Percentiles rank a stretch among this genome's conserved stretches.
phyloP scores from a whole-genome alignment of 306 rosid genomes.

The Sesbania bispinosa region DNA sequence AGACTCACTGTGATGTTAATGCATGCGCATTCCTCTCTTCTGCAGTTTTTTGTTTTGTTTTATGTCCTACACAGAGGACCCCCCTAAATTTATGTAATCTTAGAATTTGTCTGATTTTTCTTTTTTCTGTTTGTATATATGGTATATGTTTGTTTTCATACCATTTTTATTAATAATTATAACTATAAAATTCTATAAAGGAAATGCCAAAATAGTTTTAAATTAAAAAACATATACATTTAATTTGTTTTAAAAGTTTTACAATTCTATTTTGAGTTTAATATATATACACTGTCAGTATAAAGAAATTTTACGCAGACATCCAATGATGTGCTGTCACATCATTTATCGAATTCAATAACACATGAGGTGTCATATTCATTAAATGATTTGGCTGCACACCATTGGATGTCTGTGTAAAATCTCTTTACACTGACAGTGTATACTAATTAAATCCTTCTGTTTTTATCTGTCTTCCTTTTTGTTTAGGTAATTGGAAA shows the following conservation, averaged over 20 bases:
- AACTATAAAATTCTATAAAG: not conserved
- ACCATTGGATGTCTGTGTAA: no score
- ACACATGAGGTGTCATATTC: no score
- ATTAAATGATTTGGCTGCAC: no score
- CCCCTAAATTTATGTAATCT: not conserved
- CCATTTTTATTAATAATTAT: not conserved
- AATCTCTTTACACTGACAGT: no score
- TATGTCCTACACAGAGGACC: not conserved
- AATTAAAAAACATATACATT: not conserved
- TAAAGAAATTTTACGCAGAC: no score
- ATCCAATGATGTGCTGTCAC: no score
- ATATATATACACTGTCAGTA: not conserved
- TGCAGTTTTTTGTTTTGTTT: not conserved
- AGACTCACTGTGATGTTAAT: slow-evolving; percentile 6
- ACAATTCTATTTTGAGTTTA: not conserved
- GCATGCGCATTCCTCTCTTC: slow-evolving; percentile 26
- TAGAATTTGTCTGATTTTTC: not conserved
- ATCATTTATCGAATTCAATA: no score
- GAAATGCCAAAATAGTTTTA: not conserved
- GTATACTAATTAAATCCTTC: no score
- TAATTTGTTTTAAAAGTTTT: not conserved
- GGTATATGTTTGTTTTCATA: not conserved
- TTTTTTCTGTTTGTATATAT: not conserved
- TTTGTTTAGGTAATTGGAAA: not conserved
- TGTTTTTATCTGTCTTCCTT: not conserved